Evolutionary conservation across 306 rosid genomes (phyloP), one percentile per base, ranked within the genome.

Genomic region (Astragalus membranaceus): DNA sequence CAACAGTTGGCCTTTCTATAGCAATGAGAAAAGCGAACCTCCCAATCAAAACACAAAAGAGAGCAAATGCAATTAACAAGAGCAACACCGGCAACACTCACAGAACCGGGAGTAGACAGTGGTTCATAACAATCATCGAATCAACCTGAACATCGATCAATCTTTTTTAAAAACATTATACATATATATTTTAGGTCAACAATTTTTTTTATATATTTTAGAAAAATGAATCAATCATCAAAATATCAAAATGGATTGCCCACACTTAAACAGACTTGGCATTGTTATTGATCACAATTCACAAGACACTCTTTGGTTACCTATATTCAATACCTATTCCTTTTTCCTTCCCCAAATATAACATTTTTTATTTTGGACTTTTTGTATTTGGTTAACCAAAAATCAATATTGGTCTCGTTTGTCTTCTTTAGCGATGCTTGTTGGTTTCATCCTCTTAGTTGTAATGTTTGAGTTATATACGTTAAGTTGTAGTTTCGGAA

Each of bases 351-450:
- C 72, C 62, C 43, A 43, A 51, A 65, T 59, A 35, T 70, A 65
- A 65, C 63, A 64, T 51, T 33, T 20, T 65, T 2, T 5, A 74
- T 15, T 63, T 62, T 54, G 16, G 48, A 75, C 29, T 9, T 23
- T 69, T 56, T 46, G 57, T 33, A 32, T 48, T 75, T 57, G 61
- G 69, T 75, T 56, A 65, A 70, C 74, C 30, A 70, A 39, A 79
- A 63, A 63, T 32, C 33, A 57, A 41, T 1, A 64, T 57, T 54
- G 30, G n/a, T n/a, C 37, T 46, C 26, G 8, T 46, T 61, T 63
- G 69, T 41, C 16, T 75, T 12, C 69, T 47, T 70, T 14, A n/a
- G 0, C 7, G 57, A 35, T 48, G 6, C 35, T 39, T 42, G 49
- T 74, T 61, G 50, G 68, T 61, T 64, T 54, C 41, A 70, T 56